These are phyloP conservation scores for Inonotus obliquus DNA, from an alignment of 1,284 basidiomycete genomes.

Conservation along the genomic window DNA sequence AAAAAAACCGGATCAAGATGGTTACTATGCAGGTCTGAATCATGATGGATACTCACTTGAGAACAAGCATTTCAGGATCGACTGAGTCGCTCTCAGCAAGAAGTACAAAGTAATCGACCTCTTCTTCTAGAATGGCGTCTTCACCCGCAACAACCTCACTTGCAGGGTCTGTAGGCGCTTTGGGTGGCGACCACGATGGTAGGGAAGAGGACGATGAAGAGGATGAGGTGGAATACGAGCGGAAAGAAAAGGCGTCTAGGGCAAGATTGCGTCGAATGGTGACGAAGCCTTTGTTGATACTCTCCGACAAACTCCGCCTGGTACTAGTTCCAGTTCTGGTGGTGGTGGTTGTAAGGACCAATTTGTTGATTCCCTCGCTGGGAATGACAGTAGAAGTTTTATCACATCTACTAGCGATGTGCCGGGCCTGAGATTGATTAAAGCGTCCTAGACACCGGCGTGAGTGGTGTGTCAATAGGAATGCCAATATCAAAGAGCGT, in stretches of 20 bases:
- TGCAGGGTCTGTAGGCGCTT: not conserved
- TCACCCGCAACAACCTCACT: not conserved
- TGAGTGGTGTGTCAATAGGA: not conserved
- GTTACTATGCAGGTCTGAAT: not conserved
- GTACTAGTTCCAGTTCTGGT: too few species aligned
- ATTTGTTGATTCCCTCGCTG: not conserved
- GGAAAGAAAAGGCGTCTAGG: not conserved
- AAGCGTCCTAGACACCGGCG: not conserved
- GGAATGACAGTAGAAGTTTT: not conserved
- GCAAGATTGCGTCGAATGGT: constrained; percentile 1
- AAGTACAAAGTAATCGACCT: not conserved
- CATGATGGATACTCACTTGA: not conserved
- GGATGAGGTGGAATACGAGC: not conserved
- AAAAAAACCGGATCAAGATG: not conserved
- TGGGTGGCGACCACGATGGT: not conserved
- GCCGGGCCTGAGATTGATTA: not conserved
- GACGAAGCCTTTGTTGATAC: not conserved
- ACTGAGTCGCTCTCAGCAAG: not conserved
- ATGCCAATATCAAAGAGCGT: not conserved
- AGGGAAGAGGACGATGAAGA: not conserved
- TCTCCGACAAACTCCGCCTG: constrained; percentile 18
- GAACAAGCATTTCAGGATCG: not conserved
- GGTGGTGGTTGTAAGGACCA: not conserved
- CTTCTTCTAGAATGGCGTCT: not conserved
- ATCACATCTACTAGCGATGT: not conserved